Conservation (phyloP, 495 filamentous ascomycete species). For the Talaromyces borbonicus region DNA sequence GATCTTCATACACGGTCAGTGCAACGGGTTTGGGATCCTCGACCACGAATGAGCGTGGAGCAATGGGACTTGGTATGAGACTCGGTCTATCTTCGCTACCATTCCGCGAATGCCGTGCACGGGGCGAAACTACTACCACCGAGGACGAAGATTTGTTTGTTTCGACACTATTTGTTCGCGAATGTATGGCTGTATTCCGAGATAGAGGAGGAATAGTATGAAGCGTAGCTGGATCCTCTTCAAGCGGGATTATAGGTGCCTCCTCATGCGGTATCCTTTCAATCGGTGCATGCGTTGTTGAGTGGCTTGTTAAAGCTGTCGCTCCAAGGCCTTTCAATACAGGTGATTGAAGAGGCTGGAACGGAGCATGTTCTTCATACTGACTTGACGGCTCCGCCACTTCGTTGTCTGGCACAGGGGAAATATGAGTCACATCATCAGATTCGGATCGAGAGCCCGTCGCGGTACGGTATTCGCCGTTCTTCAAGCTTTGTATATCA, state of each 20-base stretch:
- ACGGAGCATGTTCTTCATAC: not conserved
- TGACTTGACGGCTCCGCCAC: not conserved
- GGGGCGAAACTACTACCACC: not conserved
- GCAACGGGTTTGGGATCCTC: slow-evolving; percentile 24
- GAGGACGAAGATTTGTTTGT: not conserved
- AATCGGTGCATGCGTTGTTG: not conserved
- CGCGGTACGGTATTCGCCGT: slow-evolving; percentile 15
- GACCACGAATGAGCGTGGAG: not conserved
- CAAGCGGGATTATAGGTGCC: not conserved
- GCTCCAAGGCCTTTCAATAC: not conserved
- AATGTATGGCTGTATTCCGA: not conserved
- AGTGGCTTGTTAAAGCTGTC: not conserved
- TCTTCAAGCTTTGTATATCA: slow-evolving; percentile 27
- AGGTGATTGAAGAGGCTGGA: not conserved
- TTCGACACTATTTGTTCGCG: slow-evolving; percentile 6
- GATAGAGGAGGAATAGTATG: not conserved
- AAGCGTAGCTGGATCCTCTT: not conserved
- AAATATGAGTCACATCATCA: slow-evolving; percentile 3
- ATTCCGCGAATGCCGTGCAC: slow-evolving; percentile 3
- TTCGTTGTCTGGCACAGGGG: not conserved
- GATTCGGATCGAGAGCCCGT: slow-evolving; percentile 19
- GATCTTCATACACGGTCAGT: slow-evolving; percentile 52
- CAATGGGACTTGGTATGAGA: slow-evolving; percentile 6
- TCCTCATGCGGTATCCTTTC: not conserved
- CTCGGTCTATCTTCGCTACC: slow-evolving; percentile 3